Base-by-base conservation (phyloP, 2,329 filamentous ascomycete genomes). In the Aspergillus luchuensis region DNA sequence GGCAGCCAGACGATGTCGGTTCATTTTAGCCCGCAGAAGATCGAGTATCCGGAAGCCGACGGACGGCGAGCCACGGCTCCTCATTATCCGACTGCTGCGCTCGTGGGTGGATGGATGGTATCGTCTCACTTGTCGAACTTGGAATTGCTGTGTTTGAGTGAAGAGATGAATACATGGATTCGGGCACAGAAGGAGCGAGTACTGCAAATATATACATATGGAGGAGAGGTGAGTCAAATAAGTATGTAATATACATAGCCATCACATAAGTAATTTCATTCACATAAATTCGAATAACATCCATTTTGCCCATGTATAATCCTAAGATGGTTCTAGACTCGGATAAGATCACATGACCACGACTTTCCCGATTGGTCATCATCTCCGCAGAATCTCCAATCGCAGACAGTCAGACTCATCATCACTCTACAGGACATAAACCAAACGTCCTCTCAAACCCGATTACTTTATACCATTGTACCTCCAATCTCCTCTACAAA, bases 61-160 rank as follows among this genome's bases (percentile, higher is more conserved):
- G 60, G 57, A 11, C 54, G 64, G 8, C 63, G 58, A 2, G 59
- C 66, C 2, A 69, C 62, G 2, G 17, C 51, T 8, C 63, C 63
- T 4, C 67, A 72, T 51, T 63, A 58, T 11, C 65, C 71, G 25
- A 62, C 63, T 1, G 69, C 70, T 2, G 67, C 68, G n/a, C 58
- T 73, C 6, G 59, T 72, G 38, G 69, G 71, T 8, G 64, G 69
- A 4, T 73, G 70, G 71, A 62, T 69, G 11, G 48, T 71, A 4
- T 49, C 66, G 15, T 52, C 62, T 5, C 61, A 52, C 33, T 30
- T 73, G 51, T 56, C 58, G 23, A 71, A 67, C 51, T 50, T 73
- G 4, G 63, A 47, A 4, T 52, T 66, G 23, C 63, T 71, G 8
- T 62, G 62, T 19, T 49, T 73, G 23, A 56, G 55, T 3, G 58